Base-by-base conservation (phyloP, 2,329 filamentous ascomycete genomes). In the Paraphoma chrysanthemicola region DNA sequence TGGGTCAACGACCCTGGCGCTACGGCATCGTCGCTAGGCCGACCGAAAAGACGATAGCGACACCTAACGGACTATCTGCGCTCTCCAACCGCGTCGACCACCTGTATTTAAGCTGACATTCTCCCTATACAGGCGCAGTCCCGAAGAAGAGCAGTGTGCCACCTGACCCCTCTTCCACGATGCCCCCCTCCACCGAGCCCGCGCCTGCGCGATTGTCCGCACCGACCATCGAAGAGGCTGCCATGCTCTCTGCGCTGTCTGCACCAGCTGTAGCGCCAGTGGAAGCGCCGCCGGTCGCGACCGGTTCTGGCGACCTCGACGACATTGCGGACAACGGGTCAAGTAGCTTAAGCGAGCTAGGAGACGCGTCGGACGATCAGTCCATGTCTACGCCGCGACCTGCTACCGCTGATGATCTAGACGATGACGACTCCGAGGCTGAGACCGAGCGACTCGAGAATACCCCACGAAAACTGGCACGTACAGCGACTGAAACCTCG, bases 391-490 rank as follows among this genome's bases (percentile, higher is more conserved):
- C 71, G n/a, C 71, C 71, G 38, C 63, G 62, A 41, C 64, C 67
- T 14, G 51, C 61, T 23, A 48, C 55, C 28, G 64, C 64, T 44
- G 48, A 54, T 38, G 67, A 76, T 48, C 48, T 74, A 46, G 74
- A 89, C 31, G 86, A 88, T 50, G 83, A 85, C 53, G 88, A 90
- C 67, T 90, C 93, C 3, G 94, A 98, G 78, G 94, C 94, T 33
- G 94, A 97, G 79, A 98, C 94, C 1, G 93, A 97, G 79, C 89
- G 95, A 56, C 84, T 99, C 57, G 95, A 95, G 72, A 88, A 91
- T 71, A 96, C 92, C n/a, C 93, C 93, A 16, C 86, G 87, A 60
- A 90, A 83, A 69, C 79, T 84, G 70, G 83, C 62, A 45, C 71
- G 71, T 64, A 71, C 70, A 31, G 68, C 58, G 43, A 71, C 70